Base-by-base conservation (phyloP, 441 rosid genomes). In the Metrosideros polymorpha region DNA sequence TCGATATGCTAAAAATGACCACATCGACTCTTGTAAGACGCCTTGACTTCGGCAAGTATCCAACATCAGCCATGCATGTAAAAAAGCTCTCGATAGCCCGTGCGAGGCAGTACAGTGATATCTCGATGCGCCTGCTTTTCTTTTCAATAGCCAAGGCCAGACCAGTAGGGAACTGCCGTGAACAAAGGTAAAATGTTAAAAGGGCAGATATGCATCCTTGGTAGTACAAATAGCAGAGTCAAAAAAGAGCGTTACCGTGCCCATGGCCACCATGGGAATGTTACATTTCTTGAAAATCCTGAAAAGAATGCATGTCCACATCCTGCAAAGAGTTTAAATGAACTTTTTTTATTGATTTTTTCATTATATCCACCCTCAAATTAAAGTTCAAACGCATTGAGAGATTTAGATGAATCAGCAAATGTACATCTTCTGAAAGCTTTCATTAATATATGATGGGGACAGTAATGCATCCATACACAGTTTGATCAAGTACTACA, bases 1-100 rank as follows among this genome's bases (percentile, higher is more conserved):
- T 96, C 6, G 99, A 93, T 85, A 97, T 63, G 86, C 99, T 97
- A 89, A 96, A 97, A 76, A 97, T 86, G n/a, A 91, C 92, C 88
- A 97, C 98, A 89, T 97, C 98, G 22, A 95, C 94, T 92, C 99
- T 92, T 87, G 93, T 96, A 53, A 97, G 83, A 59, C 90, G 95
- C 89, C 89, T 91, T 6, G 92, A 89, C 49, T 86, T 84, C 3
- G 95, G 94, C 86, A 96, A 88, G 88, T 95, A 95, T 82, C 99
- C 99, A 0, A 82, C 87, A 61, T 96, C 99, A 2, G 89, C 88
- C 94, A 94, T 89, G 91, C 96, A 95, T 27, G 94, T 89, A 89
- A 93, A 95, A 93, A 97, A 95, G 92, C 99, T 97, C 91, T 97
- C 98, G 32, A 95, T 94, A 75, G 97, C 98, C 82, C 99, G 93